Conservation (phyloP, 176 grass and related monocot species). For the bread wheat (Triticum aestivum) region DNA sequence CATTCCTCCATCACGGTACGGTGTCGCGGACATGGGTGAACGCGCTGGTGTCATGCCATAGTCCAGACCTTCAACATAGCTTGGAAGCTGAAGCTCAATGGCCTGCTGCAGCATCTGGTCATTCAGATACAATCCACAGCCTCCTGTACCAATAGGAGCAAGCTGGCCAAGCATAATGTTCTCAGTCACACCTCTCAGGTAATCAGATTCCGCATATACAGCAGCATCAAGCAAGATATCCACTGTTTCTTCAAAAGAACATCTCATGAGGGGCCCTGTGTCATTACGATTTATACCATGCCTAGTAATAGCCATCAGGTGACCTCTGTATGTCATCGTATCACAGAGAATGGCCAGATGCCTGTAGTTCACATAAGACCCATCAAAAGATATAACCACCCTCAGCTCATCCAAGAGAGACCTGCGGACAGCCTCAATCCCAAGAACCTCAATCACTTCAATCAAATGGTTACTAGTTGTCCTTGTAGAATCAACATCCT, state of each 20-base stretch:
- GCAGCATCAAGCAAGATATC: constrained; percentile 94
- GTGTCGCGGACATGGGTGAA: constrained; percentile 77
- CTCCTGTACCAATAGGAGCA: constrained; percentile 85
- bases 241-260: constrained; percentile 91
- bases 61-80: constrained; percentile 73
- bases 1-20: constrained; percentile 83
- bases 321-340: constrained; percentile 94
- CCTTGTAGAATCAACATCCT: constrained; percentile 92
- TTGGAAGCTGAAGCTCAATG: constrained; percentile 94
- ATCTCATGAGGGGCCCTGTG: constrained; percentile 92
- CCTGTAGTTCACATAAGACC: constrained; percentile 95
- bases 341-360: constrained; percentile 98
- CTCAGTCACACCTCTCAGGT: constrained; percentile 89
- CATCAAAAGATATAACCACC: constrained; percentile 98
- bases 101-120: constrained; percentile 94
- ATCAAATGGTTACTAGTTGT: constrained; percentile 97
- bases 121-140: constrained; percentile 82
- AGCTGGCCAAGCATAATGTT: constrained; percentile 98
- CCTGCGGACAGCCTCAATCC: constrained; percentile 90
- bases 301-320: constrained; percentile 93
- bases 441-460: constrained; percentile 97
- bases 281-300: constrained; percentile 96
- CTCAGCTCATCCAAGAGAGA: constrained; percentile 82
- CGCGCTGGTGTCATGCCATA: constrained; percentile 80
- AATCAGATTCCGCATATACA: constrained; percentile 89